These are phyloP conservation scores for Rhexocercosporidium sp. DNA, from an alignment of 2,329 filamentous ascomycete genomes.

Conservation along the genomic window DNA sequence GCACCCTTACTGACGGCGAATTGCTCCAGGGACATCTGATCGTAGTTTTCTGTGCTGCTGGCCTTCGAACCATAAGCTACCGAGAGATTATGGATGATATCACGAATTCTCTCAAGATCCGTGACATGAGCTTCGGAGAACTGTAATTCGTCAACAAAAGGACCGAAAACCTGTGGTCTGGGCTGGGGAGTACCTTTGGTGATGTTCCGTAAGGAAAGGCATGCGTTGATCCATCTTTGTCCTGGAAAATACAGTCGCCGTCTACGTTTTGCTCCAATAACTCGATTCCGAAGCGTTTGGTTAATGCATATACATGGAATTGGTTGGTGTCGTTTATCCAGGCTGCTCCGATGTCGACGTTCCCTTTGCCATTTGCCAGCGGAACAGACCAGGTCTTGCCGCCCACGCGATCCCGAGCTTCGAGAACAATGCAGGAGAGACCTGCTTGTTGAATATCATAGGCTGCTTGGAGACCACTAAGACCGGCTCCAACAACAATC, in stretches of 20 bases:
- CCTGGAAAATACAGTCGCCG: slow-evolving; percentile 51
- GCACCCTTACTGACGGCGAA: slow-evolving; percentile 44
- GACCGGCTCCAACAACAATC: slow-evolving; percentile 23
- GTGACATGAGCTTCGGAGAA: slow-evolving; percentile 19
- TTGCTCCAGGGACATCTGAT: slow-evolving; percentile 45
- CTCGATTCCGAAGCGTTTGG: slow-evolving; percentile 48
- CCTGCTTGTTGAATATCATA: slow-evolving; percentile 28
- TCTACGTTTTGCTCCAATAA: slow-evolving; percentile 53
- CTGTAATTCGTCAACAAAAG: neutral
- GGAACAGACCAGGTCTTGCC: slow-evolving; percentile 44
- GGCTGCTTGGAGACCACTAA: slow-evolving; percentile 30
- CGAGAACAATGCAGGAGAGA: slow-evolving; percentile 42
- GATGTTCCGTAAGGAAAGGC: slow-evolving; percentile 43
- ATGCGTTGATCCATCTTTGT: slow-evolving; percentile 43
- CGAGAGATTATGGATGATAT: slow-evolving; percentile 30
- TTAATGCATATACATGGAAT: slow-evolving; percentile 47
- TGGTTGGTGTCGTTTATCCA: slow-evolving; percentile 57
- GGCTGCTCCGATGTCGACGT: slow-evolving; percentile 59
- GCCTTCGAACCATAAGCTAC: slow-evolving; percentile 28
- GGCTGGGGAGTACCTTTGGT: slow-evolving; percentile 33
- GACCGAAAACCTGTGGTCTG: neutral
- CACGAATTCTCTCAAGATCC: slow-evolving; percentile 27
- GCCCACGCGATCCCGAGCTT: slow-evolving; percentile 50
- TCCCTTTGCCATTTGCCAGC: slow-evolving; percentile 40
- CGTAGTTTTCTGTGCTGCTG: slow-evolving; percentile 32